These are phyloP conservation scores for Stemphylium lycopersici DNA, from an alignment of 2,329 filamentous ascomycete genomes.

Conservation along the genomic window DNA sequence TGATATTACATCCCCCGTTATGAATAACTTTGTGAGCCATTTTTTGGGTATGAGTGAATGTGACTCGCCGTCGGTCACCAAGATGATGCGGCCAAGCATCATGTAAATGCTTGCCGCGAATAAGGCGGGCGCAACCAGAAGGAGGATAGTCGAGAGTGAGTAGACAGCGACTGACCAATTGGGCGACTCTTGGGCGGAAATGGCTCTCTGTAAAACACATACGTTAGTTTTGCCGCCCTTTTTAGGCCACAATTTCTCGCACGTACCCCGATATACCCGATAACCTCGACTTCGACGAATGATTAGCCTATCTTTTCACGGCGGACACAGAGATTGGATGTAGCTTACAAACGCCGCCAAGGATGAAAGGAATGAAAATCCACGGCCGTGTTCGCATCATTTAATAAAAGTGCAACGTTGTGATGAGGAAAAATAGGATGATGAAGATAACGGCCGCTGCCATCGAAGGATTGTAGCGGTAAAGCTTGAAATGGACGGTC, in stretches of 20 bases:
- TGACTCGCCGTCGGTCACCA: slow-evolving; percentile 46
- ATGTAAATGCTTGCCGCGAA: slow-evolving; percentile 59
- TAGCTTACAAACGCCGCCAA: slow-evolving; percentile 57
- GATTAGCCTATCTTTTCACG: background rate
- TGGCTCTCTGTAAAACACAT: slow-evolving; percentile 7
- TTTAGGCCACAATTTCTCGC: background rate
- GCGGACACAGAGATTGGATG: slow-evolving; percentile 15
- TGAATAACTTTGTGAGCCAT: slow-evolving; percentile 55
- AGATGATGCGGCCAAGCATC: slow-evolving; percentile 55
- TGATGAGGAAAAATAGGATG: slow-evolving; percentile 53
- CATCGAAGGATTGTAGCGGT: slow-evolving; percentile 53
- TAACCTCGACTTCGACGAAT: slow-evolving; percentile 50
- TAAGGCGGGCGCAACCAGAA: slow-evolving; percentile 53
- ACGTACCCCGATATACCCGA: slow-evolving; percentile 55
- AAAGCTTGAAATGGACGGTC: slow-evolving; percentile 14
- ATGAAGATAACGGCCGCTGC: slow-evolving; percentile 56
- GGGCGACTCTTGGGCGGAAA: slow-evolving; percentile 21
- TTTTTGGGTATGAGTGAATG: slow-evolving; percentile 46
- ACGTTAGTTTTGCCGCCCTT: background rate
- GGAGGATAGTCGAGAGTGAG: slow-evolving; percentile 47
- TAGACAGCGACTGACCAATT: slow-evolving; percentile 45
- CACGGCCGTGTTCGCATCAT: slow-evolving; percentile 53
- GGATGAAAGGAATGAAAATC: slow-evolving; percentile 59
- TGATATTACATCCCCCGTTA: slow-evolving; percentile 52
- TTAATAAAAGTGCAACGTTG: slow-evolving; percentile 51